phyloP scores from a whole-genome alignment of 106 monocot species.

The Posidonia australis region DNA sequence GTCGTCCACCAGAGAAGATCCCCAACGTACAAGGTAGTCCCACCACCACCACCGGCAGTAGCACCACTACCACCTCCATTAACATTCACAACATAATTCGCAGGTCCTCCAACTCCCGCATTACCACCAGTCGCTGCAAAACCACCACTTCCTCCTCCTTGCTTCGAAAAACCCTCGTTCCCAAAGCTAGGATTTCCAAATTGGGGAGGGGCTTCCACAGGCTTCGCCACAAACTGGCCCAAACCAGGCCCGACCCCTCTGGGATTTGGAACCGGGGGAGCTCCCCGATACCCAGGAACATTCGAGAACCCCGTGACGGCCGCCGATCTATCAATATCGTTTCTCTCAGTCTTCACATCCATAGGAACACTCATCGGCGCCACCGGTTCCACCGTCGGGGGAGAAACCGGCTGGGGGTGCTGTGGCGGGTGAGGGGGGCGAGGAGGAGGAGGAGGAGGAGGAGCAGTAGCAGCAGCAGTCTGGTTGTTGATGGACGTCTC shows the following conservation, averaged over 20 bases:
- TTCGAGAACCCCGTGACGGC: not conserved
- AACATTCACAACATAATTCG: conserved; percentile 3
- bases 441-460: not conserved
- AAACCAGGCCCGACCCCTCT: not conserved
- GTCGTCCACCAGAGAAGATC: conserved; percentile 88
- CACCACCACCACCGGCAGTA: conserved; percentile 15
- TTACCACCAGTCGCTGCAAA: not conserved
- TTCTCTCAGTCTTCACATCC: not conserved
- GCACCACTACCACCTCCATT: not conserved
- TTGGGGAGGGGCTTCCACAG: not conserved
- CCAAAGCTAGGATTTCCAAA: conserved; percentile 9
- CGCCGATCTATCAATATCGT: not conserved
- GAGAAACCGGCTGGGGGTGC: no score
- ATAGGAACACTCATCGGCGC: not conserved
- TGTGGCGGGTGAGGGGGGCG: not conserved
- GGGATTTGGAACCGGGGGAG: not conserved
- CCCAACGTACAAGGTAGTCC: conserved; percentile 47
- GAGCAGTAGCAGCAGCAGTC: not conserved
- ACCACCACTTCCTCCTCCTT: conserved; percentile 2
- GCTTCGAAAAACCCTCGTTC: conserved; percentile 14
- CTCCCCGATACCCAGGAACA: not conserved
- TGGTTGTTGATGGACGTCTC: not conserved
- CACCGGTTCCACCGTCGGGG: no score
- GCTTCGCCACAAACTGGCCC: not conserved
- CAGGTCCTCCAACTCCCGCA: not conserved